phyloP scores from a whole-genome alignment of 2,329 filamentous ascomycete genomes.

The Paracorniculantispora psalliotae region DNA sequence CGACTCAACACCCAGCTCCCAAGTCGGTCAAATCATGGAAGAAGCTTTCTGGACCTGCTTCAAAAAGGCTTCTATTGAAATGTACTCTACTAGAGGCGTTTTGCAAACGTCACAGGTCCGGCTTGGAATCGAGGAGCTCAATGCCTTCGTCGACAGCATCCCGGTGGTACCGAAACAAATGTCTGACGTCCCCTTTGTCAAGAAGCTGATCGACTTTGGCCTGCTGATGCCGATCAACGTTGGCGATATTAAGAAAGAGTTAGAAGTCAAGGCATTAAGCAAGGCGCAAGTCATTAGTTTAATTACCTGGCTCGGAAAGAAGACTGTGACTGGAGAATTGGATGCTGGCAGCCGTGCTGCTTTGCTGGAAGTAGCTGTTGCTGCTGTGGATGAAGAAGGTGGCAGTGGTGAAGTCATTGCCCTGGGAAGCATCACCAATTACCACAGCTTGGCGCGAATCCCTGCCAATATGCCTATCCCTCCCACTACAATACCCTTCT shows the following conservation, averaged over 20 bases:
- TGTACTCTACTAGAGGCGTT: slow-evolving; percentile 83
- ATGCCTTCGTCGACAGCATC: slow-evolving; percentile 78
- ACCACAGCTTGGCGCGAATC: slow-evolving; percentile 71
- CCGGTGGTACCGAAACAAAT: slow-evolving; percentile 78
- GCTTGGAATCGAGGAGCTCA: slow-evolving; percentile 61
- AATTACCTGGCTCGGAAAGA: slow-evolving; percentile 74
- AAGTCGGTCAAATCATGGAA: slow-evolving; percentile 82
- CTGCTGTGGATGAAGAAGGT: slow-evolving; percentile 57
- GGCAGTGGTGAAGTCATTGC: slow-evolving; percentile 68
- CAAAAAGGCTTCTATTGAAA: slow-evolving; percentile 74
- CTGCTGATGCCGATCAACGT: slow-evolving; percentile 85
- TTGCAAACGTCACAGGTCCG: slow-evolving; percentile 80
- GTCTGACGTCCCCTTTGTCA: slow-evolving; percentile 68
- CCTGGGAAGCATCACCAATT: slow-evolving; percentile 69
- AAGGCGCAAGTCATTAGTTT: slow-evolving; percentile 77
- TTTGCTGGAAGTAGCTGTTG: slow-evolving; percentile 76
- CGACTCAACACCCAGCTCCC: slow-evolving; percentile 82
- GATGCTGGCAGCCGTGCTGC: slow-evolving; percentile 62
- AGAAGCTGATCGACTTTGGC: slow-evolving; percentile 75
- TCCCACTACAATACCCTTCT: slow-evolving; percentile 74
- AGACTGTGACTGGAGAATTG: slow-evolving; percentile 66
- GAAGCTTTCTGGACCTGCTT: slow-evolving; percentile 95
- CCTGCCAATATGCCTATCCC: slow-evolving; percentile 78
- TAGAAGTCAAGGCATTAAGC: slow-evolving; percentile 76
- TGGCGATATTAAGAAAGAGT: slow-evolving; percentile 75